Evolutionary conservation across 1,284 basidiomycete genomes (phyloP), one percentile per base, ranked within the genome.

Genomic region (Malassezia japonica): DNA sequence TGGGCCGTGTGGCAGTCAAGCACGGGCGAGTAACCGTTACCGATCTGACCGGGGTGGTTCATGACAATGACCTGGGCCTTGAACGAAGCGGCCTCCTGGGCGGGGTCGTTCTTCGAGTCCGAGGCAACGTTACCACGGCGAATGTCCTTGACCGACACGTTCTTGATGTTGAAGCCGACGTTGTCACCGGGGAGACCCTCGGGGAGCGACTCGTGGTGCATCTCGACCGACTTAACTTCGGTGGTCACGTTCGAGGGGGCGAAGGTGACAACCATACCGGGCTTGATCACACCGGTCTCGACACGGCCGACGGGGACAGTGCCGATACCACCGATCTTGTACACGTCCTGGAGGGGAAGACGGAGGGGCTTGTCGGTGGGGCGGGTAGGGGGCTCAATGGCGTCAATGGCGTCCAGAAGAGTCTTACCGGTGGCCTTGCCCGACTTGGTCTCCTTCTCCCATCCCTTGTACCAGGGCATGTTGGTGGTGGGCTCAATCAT

Each of bases 251-350:
- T 90, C 64, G 88, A 77, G 61, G 92, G 92, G 66, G 94, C 92
- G 74, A 98, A 98, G 76, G 79, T 84, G 77, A 96, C 92, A 48
- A 77, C 75, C 92, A 98, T 96, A 77, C 92, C 91, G 73, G 90
- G 87, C 83, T 96, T 96, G 84, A 98, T 96, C 78, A 90, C 76
- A 85, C 94, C 92, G 74, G 94, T 98, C 82, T 98, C 92, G 74
- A 98, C 92, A 88, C 94, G 92, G 78, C 92, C 92, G 79, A 99
- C 92, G 76, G 92, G 92, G 72, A 99, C 94, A 72, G 92, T 99
- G 70, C 92, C 92, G 74, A 99, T 99, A 91, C 92, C 92, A 80
- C 92, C 92, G 74, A 99, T 99, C 83, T 99, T 99, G 88, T 99
- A 98, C 73, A 99, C 92, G 83, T 99, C 92, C 83, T 98, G 92